A percentile compares a stretch with the other conserved stretches of the same genome.
Evolutionary conservation across 2,329 filamentous ascomycete species (phyloP).

Genomic region (Chrysosporium keratinophilum): DNA sequence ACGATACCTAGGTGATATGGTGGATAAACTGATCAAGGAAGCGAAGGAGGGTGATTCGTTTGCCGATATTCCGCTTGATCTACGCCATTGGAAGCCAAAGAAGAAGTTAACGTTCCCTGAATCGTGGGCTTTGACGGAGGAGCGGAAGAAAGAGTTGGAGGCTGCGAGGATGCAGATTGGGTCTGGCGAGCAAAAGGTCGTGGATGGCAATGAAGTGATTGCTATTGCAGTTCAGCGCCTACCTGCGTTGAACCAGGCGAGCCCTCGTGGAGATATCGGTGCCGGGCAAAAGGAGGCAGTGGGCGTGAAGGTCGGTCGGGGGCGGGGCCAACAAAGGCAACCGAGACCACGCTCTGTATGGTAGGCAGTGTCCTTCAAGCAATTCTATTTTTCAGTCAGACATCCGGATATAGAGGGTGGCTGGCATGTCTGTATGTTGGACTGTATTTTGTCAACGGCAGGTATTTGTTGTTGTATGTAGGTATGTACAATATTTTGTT

Average conservation of each 20-base stretch:
- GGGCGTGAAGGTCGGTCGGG: constrained; percentile 1
- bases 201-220: constrained; percentile 37
- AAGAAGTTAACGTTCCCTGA: constrained; percentile 61
- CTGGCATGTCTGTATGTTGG: background rate
- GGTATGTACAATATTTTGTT: background rate
- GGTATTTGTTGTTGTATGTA: background rate
- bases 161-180: constrained; percentile 50
- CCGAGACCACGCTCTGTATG: background rate
- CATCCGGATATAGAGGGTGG: background rate
- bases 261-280: background rate
- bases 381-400: background rate
- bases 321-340: background rate
- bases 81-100: constrained; percentile 69
- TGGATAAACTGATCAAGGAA: constrained; percentile 61
- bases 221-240: constrained; percentile 25
- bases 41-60: constrained; percentile 78
- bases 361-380: background rate
- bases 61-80: constrained; percentile 78
- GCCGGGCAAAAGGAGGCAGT: constrained; percentile 9
- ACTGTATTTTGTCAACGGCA: background rate
- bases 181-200: constrained; percentile 36
- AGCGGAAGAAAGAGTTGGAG: constrained; percentile 57
- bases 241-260: constrained; percentile 24
- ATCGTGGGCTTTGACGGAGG: constrained; percentile 67
- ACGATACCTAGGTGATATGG: constrained; percentile 73